A percentile compares a stretch with the other conserved stretches of the same genome.
phyloP scores from a whole-genome alignment of 805 yeast species.

The Nakazawaea molendinolei region DNA sequence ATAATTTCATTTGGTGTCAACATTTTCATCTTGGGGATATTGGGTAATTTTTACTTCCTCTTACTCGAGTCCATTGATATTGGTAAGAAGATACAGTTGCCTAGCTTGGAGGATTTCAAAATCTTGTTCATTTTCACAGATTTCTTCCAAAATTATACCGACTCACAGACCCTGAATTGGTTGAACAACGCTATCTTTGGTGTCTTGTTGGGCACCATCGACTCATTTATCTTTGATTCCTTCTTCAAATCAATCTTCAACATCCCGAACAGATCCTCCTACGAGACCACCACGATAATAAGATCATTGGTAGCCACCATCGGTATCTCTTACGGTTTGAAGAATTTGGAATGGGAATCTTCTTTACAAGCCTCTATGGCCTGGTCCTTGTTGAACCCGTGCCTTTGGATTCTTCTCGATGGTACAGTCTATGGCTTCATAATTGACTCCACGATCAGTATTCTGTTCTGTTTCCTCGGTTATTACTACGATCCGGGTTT shows the following conservation, averaged over 20 bases:
- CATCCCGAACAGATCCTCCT: conserved; percentile 10
- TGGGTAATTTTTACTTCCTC: conserved; percentile 49
- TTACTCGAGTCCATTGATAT: conserved; percentile 45
- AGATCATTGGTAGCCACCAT: conserved; percentile 52
- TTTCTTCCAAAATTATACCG: conserved; percentile 27
- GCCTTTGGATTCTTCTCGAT: conserved; percentile 62
- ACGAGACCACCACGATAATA: conserved; percentile 17
- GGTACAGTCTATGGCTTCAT: conserved; percentile 49
- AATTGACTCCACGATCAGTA: conserved; percentile 28
- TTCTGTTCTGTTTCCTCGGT: conserved; percentile 8
- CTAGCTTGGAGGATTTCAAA: conserved; percentile 20
- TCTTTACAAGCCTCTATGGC: conserved; percentile 57
- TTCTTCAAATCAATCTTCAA: background rate
- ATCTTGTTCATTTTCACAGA: conserved; percentile 19
- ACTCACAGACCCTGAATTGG: conserved; percentile 23
- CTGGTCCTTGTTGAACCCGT: conserved; percentile 57
- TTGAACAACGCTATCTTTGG: conserved; percentile 43
- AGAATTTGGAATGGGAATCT: conserved; percentile 64
- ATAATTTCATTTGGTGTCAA: conserved; percentile 10
- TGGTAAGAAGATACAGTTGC: conserved; percentile 18
- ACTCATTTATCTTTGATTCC: conserved; percentile 31
- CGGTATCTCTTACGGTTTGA: conserved; percentile 66
- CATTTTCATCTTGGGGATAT: conserved; percentile 24
- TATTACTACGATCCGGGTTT: conserved; percentile 8
- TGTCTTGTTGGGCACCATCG: conserved; percentile 45